A percentile compares a stretch with the other conserved stretches of the same genome.
phyloP scores from a whole-genome alignment of 2,329 filamentous ascomycete species.

The Triangularia setosa region DNA sequence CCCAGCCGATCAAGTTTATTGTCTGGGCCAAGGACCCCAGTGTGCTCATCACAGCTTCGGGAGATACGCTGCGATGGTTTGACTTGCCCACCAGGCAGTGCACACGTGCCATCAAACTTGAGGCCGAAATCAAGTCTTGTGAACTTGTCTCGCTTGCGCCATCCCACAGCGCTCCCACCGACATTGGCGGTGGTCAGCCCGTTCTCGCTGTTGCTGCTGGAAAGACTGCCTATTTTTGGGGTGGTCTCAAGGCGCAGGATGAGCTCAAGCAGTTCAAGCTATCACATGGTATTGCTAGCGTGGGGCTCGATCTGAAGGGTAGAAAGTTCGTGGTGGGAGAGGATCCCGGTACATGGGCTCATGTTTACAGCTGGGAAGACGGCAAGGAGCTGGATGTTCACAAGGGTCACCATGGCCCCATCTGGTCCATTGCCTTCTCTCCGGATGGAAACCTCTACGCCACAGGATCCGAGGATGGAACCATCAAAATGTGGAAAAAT shows the following conservation, averaged over 20 bases:
- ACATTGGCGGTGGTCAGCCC: conserved; percentile 63
- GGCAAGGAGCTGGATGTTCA: conserved; percentile 83
- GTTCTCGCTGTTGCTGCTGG: conserved; percentile 90
- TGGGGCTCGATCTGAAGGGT: conserved; percentile 77
- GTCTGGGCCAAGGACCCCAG: conserved; percentile 90
- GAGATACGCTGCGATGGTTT: conserved; percentile 93
- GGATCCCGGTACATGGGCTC: conserved; percentile 92
- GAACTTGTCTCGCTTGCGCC: conserved; percentile 73
- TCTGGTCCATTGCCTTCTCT: conserved; percentile 93
- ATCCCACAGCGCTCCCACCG: conserved; percentile 53
- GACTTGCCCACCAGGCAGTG: conserved; percentile 74
- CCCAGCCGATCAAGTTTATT: conserved; percentile 89
- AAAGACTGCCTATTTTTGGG: conserved; percentile 90
- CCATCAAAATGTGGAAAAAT: conserved; percentile 86
- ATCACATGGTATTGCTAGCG: conserved; percentile 82
- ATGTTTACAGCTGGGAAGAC: conserved; percentile 84
- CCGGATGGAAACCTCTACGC: conserved; percentile 95
- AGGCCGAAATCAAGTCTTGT: conserved; percentile 85
- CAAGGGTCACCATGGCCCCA: conserved; percentile 94
- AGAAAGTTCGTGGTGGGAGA: conserved; percentile 86
- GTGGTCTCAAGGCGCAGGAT: conserved; percentile 65
- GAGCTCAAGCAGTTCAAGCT: conserved; percentile 77
- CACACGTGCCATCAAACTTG: conserved; percentile 72
- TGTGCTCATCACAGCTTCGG: conserved; percentile 83
- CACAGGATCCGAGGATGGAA: conserved; percentile 94